A percentile compares a stretch with the other conserved stretches of the same genome.
These are phyloP conservation scores for Pichia scutulata DNA, from an alignment of 805 yeast genomes.

Conservation along the genomic window DNA sequence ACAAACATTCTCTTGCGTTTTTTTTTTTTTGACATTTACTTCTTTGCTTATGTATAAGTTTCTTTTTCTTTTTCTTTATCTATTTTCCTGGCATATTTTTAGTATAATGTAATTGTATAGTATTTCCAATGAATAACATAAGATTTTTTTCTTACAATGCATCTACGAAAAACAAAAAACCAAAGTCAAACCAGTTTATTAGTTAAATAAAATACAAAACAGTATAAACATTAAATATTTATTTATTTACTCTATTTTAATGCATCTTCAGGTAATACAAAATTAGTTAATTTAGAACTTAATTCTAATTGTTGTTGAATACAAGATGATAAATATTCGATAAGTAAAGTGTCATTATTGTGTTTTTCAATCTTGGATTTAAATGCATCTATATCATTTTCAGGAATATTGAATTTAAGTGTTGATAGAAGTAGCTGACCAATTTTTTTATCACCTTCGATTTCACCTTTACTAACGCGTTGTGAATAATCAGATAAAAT, in stretches of 20 bases:
- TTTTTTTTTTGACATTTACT: neutral
- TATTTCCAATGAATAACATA: neutral
- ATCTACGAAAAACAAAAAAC: neutral
- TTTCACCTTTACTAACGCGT: conserved; percentile 33
- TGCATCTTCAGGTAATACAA: conserved; percentile 31
- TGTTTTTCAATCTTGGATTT: conserved; percentile 59
- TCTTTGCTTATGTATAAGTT: neutral
- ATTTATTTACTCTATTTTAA: conserved; percentile 16
- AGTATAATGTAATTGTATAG: neutral
- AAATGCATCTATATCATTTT: conserved; percentile 43
- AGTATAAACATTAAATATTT: neutral
- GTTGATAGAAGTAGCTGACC: conserved; percentile 60
- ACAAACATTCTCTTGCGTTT: neutral
- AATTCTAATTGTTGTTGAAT: conserved; percentile 79
- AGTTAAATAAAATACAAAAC: neutral
- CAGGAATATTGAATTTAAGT: conserved; percentile 45
- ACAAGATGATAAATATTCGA: conserved; percentile 75
- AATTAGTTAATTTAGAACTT: conserved; percentile 63
- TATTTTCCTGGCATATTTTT: neutral
- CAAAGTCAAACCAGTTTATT: neutral
- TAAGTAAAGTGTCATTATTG: conserved; percentile 71
- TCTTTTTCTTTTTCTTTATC: neutral
- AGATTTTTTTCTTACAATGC: neutral
- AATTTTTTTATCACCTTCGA: conserved; percentile 47
- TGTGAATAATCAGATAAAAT: conserved; percentile 42